Evolutionary conservation across 345 rosid genomes (phyloP), one percentile per base, ranked within the genome.

Genomic region (Adansonia digitata): DNA sequence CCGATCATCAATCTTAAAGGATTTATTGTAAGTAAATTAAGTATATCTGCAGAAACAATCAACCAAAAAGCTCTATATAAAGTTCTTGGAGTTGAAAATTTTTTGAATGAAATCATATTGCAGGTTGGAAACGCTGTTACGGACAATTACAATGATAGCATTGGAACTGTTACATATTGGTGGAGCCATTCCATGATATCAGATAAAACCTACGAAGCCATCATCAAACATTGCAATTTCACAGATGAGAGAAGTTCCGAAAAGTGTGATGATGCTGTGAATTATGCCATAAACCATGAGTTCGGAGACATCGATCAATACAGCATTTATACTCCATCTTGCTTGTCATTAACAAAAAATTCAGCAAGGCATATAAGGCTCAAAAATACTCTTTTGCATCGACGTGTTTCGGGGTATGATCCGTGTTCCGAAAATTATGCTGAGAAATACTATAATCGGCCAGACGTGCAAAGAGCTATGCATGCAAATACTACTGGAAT

Each of bases 121-220:
- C 77, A 94, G 98, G 94, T 95, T 31, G 98, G 99, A 52, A 95
- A 93, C 77, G 96, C 92, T 2, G 98, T 90, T 37, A 91, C 86
- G 18, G 99, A 95, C 81, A 80, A 52, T 69, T 79, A 87, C 83
- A 86, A 91, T 49, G 99, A 95, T 77, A 84, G 82, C 77, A 81
- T 91, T 4, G 99, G 98, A 73, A 93, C 97, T 4, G 86, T 95
- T 39, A 49, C 91, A 2, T 95, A 80, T 70, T 95, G 98, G 99
- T 95, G 98, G 99, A 90, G 83, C 2, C 99, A 95, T 74, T 83
- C 97, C 6, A 81, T 95, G 84, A 93, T 95, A 56, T 95, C 97
- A 6, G 98, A 94, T 72, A 53, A 4, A 74, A 89, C 95, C 8
- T 91, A 94, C 84, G 79, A 77, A 53, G 79, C 91, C 9, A 91